These are phyloP conservation scores for Fraxinus albicans DNA, from an alignment of 305 asterid species.

Conservation along the genomic window DNA sequence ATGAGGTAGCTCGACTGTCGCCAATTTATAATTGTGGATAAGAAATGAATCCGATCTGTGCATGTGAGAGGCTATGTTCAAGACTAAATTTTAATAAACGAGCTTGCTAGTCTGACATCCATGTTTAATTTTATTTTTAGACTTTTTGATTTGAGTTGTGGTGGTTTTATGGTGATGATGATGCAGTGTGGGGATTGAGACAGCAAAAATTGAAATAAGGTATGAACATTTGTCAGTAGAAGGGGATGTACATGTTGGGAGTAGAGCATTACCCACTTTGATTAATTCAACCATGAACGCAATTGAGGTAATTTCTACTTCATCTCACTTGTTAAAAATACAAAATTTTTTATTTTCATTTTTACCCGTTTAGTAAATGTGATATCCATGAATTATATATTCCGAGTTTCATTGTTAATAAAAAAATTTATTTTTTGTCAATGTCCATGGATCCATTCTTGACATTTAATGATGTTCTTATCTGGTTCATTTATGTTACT, in stretches of 20 bases:
- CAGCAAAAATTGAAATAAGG: conserved; percentile 36
- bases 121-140: neutral
- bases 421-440: neutral
- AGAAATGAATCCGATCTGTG: neutral
- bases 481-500: neutral
- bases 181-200: conserved; percentile 40
- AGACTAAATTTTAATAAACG: neutral
- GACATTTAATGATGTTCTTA: neutral
- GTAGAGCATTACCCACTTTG: conserved; percentile 43
- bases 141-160: neutral
- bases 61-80: neutral
- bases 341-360: neutral
- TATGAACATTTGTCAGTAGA: conserved; percentile 37
- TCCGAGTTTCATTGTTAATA: neutral
- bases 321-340: neutral
- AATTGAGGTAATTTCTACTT: conserved; percentile 27
- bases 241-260: conserved; percentile 35
- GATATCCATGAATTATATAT: neutral
- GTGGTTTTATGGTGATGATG: neutral
- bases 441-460: neutral
- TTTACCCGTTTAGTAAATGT: neutral
- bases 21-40: neutral
- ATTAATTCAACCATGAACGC: conserved; percentile 31
- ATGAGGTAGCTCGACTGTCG: neutral
- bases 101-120: neutral